These are phyloP conservation scores for Cryptosporidium sp. DNA, from an alignment of 169 alveolate species.

Conservation along the genomic window DNA sequence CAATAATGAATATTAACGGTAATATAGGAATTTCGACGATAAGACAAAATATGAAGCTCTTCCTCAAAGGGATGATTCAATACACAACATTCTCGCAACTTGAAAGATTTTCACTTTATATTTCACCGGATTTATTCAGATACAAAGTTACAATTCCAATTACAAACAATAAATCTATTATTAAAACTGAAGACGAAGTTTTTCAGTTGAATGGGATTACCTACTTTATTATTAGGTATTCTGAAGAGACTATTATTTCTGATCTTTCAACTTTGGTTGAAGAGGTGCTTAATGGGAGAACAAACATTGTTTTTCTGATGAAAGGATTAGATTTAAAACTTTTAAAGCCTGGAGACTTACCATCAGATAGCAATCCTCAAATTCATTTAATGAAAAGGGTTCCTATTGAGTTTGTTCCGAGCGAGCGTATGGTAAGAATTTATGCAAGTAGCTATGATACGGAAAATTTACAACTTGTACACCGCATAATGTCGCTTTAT, in stretches of 20 bases:
- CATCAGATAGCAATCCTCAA: background rate
- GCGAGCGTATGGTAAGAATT: conserved; percentile 36
- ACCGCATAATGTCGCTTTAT: conserved; percentile 26
- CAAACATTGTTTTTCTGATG: conserved; percentile 5
- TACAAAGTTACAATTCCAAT: conserved; percentile 10
- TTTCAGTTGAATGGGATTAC: conserved; percentile 6
- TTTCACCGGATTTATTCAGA: background rate
- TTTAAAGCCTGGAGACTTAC: background rate
- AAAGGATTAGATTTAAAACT: background rate
- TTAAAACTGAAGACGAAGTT: background rate
- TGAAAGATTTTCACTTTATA: conserved; percentile 9
- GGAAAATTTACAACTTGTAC: conserved; percentile 1
- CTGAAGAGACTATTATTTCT: background rate
- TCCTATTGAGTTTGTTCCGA: conserved; percentile 26
- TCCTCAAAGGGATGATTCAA: background rate
- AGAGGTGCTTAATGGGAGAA: conserved; percentile 22
- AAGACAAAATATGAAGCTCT: background rate
- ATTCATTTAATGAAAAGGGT: conserved; percentile 29
- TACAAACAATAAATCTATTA: background rate
- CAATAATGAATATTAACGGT: background rate
- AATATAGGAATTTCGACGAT: background rate
- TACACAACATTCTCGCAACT: background rate
- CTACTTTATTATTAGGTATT: conserved; percentile 16
- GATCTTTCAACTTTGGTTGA: background rate
- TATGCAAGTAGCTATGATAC: background rate